A percentile compares a stretch with the other conserved stretches of the same genome.
phyloP scores from a whole-genome alignment of 2,329 filamentous ascomycete genomes.

The Arachnomyces sp. region DNA sequence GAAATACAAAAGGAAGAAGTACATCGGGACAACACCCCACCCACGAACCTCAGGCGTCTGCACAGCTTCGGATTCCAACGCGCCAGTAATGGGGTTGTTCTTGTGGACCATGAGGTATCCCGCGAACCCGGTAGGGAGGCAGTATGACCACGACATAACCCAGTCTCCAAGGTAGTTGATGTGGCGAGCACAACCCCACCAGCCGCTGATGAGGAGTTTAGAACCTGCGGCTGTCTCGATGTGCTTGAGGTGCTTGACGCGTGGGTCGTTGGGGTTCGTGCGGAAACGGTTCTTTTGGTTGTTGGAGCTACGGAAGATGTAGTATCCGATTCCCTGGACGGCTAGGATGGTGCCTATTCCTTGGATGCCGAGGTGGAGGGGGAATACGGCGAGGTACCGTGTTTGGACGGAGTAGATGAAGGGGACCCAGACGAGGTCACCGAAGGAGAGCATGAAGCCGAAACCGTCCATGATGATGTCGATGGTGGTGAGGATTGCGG shows the following conservation, averaged over 20 bases:
- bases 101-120: constrained; percentile 62
- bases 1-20: constrained; percentile 93
- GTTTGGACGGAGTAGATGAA: constrained; percentile 80
- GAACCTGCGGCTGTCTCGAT: constrained; percentile 77
- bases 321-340: constrained; percentile 65
- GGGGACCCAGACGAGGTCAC: constrained; percentile 85
- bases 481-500: constrained; percentile 84
- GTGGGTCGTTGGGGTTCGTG: constrained; percentile 71
- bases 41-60: constrained; percentile 66
- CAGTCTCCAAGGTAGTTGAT: constrained; percentile 97
- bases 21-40: constrained; percentile 81
- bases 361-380: constrained; percentile 60
- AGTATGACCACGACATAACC: constrained; percentile 88
- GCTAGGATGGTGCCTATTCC: constrained; percentile 59
- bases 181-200: constrained; percentile 88
- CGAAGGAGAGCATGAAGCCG: constrained; percentile 89
- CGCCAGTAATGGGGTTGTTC: constrained; percentile 42
- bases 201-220: constrained; percentile 72
- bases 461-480: constrained; percentile 91
- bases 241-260: constrained; percentile 70
- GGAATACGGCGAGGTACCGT: constrained; percentile 75
- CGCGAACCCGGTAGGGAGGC: constrained; percentile 73
- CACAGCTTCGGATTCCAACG: constrained; percentile 63
- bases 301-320: constrained; percentile 85
- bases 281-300: constrained; percentile 93